Conservation (phyloP, 2,329 filamentous ascomycete species). For the Pseudophaeomoniella oleicola region DNA sequence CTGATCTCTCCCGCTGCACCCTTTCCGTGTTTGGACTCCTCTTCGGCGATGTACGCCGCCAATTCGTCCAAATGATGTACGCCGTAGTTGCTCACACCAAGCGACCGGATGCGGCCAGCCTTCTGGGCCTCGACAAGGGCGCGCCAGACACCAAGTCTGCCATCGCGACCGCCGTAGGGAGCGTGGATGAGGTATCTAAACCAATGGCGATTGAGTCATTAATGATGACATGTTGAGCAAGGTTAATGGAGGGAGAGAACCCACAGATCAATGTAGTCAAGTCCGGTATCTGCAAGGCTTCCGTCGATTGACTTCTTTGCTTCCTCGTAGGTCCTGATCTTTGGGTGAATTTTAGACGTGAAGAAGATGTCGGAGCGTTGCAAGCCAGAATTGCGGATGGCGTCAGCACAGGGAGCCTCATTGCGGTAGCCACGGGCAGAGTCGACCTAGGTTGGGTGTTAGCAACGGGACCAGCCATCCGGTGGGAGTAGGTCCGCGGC, state of each 20-base stretch:
- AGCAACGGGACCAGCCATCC: background rate
- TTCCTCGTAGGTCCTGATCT: constrained; percentile 44
- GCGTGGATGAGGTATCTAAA: constrained; percentile 30
- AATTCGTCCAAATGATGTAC: constrained; percentile 41
- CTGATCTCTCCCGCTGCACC: constrained; percentile 58
- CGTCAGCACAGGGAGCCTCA: constrained; percentile 38
- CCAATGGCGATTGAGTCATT: background rate
- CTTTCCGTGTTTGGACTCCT: constrained; percentile 45
- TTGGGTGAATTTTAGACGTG: constrained; percentile 44
- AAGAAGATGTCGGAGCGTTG: constrained; percentile 45
- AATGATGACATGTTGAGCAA: background rate
- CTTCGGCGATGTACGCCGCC: constrained; percentile 40
- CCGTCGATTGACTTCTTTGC: constrained; percentile 29
- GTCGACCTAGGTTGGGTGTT: constrained; percentile 27
- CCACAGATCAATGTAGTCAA: constrained; percentile 23
- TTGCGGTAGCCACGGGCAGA: constrained; percentile 44
- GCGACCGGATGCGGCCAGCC: constrained; percentile 35
- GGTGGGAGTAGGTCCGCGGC: background rate
- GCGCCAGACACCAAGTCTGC: constrained; percentile 35
- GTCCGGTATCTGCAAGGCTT: constrained; percentile 10
- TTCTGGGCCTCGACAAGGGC: constrained; percentile 39
- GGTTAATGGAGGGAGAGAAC: constrained; percentile 1
- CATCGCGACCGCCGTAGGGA: constrained; percentile 36
- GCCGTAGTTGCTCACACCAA: constrained; percentile 41
- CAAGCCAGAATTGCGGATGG: constrained; percentile 36